Base-by-base conservation (phyloP, 306 rosid species). In the Rubus parviflorus region DNA sequence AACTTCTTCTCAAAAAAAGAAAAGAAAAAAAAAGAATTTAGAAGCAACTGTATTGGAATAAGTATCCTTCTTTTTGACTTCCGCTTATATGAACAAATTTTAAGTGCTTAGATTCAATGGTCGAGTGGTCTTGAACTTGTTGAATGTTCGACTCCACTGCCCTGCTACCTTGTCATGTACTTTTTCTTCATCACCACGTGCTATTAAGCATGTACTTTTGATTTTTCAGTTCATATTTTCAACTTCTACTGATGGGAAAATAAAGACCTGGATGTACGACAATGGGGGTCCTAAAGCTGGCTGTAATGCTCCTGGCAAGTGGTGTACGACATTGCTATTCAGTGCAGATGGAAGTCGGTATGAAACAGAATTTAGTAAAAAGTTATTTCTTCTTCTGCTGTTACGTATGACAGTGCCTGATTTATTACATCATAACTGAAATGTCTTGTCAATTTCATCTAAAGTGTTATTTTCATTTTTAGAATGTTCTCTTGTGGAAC, bases 401-500 rank as follows among this genome's bases (percentile, higher is more conserved):
- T 45, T 52, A 40, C 16, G 30, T 46, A 8, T 23, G 17, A 11
- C 51, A 38, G 48, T 65, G 17, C n/a, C 35, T 17, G 62, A 37
- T 60, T 52, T 38, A 37, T 72, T 11, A 8, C 3, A 3, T 37
- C 63, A 6, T 37, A n/a, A 20, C 22, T 42, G 41, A 54, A 52
- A 9, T 49, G 7, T 52, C 57, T 7, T 68, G 46, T 68, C 76
- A 17, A 53, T 2, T 58, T 19, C 35, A 30, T 56, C 62, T 8
- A 1, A 22, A 53, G 23, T 56, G 35, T 76, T 17, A 46, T 58
- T 60, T 12, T 75, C 30, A 63, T 82, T 68, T 57, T 22, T 82
- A 93, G 98, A 77, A 79, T 93, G 87, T 91, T 93, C 85, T 93
- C 98, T 70, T 93, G 98, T 56, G 98, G 98, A 80, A 93, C 98